Evolutionary conservation across 345 rosid genomes (phyloP).

Genomic region (Lenwebbia sp.): DNA sequence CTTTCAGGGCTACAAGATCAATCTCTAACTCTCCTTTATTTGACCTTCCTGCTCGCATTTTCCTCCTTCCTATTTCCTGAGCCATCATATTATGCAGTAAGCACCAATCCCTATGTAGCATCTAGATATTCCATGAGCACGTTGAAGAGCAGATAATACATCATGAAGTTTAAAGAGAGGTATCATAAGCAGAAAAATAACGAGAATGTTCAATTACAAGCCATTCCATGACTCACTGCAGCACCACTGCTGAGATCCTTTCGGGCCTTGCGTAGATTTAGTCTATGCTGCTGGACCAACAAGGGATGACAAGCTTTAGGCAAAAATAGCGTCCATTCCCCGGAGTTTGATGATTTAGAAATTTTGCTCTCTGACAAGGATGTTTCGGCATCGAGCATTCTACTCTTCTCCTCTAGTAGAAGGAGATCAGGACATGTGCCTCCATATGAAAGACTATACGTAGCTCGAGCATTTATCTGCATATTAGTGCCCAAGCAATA

Average conservation of each 20-base stretch:
- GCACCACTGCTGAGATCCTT: slow-evolving; percentile 39
- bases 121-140: background rate
- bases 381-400: slow-evolving; percentile 15
- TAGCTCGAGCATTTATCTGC: slow-evolving; percentile 88
- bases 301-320: slow-evolving; percentile 85
- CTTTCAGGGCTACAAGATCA: slow-evolving; percentile 18
- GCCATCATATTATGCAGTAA: background rate
- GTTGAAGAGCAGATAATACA: background rate
- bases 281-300: slow-evolving; percentile 69
- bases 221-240: slow-evolving; percentile 31
- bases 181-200: background rate
- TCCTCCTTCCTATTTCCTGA: slow-evolving; percentile 30
- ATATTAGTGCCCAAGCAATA: background rate
- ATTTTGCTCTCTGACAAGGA: slow-evolving; percentile 12
- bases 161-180: background rate
- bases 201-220: background rate
- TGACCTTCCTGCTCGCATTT: slow-evolving; percentile 14
- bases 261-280: slow-evolving; percentile 34
- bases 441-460: slow-evolving; percentile 64
- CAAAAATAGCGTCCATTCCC: slow-evolving; percentile 67
- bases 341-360: slow-evolving; percentile 13
- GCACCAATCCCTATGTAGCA: background rate
- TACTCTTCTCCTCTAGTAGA: slow-evolving; percentile 33
- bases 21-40: slow-evolving; percentile 10
- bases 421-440: slow-evolving; percentile 63